Evolutionary conservation across 2,329 filamentous ascomycete species (phyloP).

Genomic region (Aureobasidium uvarum): DNA sequence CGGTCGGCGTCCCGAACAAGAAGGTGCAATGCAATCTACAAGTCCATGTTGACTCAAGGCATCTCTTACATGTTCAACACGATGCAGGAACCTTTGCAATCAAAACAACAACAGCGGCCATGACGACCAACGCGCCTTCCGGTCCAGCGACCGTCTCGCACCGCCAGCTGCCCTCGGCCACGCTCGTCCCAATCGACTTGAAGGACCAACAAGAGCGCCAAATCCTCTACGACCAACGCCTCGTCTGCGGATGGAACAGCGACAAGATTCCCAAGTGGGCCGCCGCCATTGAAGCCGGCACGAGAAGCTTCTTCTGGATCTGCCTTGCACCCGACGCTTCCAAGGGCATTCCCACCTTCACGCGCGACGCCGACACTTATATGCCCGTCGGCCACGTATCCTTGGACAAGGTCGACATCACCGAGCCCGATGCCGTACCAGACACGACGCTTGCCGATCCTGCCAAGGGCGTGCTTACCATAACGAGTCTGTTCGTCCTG

Average conservation of each 20-base stretch:
- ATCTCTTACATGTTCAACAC: not conserved
- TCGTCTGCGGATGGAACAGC: slow-evolving; percentile 30
- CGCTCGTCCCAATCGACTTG: slow-evolving; percentile 30
- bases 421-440: slow-evolving; percentile 5
- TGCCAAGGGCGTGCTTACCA: slow-evolving; percentile 27
- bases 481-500: slow-evolving; percentile 30
- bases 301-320: slow-evolving; percentile 31
- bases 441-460: slow-evolving; percentile 26
- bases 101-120: not conserved
- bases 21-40: slow-evolving; percentile 7
- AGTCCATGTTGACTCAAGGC: too few species aligned
- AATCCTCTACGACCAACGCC: slow-evolving; percentile 29
- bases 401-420: slow-evolving; percentile 28
- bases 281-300: slow-evolving; percentile 22
- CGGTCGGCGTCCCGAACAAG: slow-evolving; percentile 13
- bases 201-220: slow-evolving; percentile 17
- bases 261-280: slow-evolving; percentile 29
- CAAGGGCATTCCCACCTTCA: not conserved
- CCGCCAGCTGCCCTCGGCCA: slow-evolving; percentile 6
- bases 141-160: slow-evolving; percentile 4
- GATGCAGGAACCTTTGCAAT: not conserved
- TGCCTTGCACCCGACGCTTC: slow-evolving; percentile 16
- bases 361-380: not conserved
- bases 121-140: slow-evolving; percentile 16
- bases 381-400: slow-evolving; percentile 30